Percentiles rank a stretch among this genome's conserved stretches.
These are phyloP conservation scores for Ceratocystis diversiconidia DNA, from an alignment of 2,329 filamentous ascomycete species.

Conservation along the genomic window DNA sequence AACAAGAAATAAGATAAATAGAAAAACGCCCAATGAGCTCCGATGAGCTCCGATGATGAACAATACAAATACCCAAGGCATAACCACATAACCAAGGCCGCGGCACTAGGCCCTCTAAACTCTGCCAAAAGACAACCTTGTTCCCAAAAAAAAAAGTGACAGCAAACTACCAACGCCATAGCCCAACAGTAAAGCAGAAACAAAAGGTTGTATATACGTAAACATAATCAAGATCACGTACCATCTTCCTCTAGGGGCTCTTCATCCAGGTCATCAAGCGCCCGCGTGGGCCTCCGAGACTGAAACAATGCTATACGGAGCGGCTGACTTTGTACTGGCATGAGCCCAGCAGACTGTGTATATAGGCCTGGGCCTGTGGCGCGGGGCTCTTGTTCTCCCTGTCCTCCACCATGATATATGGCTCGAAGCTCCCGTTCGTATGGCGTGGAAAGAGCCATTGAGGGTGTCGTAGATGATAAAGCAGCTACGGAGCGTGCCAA, in stretches of 20 bases:
- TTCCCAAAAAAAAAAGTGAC: neutral
- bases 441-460: slow-evolving; percentile 31
- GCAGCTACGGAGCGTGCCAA: slow-evolving; percentile 28
- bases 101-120: neutral
- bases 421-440: slow-evolving; percentile 27
- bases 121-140: neutral
- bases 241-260: slow-evolving; percentile 4
- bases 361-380: neutral
- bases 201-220: slow-evolving; percentile 10
- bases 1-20: slow-evolving; percentile 2
- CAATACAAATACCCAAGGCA: slow-evolving; percentile 1
- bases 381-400: slow-evolving; percentile 5
- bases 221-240: slow-evolving; percentile 2
- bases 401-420: slow-evolving; percentile 18
- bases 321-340: slow-evolving; percentile 1
- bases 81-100: slow-evolving; percentile 5
- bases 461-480: slow-evolving; percentile 31
- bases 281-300: slow-evolving; percentile 3
- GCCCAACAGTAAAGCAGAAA: slow-evolving; percentile 1
- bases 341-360: neutral
- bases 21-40: neutral
- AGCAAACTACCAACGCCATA: neutral
- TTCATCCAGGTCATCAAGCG: slow-evolving; percentile 14
- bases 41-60: neutral
- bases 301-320: slow-evolving; percentile 14